Evolutionary conservation across 2,329 filamentous ascomycete species (phyloP), one percentile per base, ranked within the genome.

Genomic region (Dactylonectria estremocensis): DNA sequence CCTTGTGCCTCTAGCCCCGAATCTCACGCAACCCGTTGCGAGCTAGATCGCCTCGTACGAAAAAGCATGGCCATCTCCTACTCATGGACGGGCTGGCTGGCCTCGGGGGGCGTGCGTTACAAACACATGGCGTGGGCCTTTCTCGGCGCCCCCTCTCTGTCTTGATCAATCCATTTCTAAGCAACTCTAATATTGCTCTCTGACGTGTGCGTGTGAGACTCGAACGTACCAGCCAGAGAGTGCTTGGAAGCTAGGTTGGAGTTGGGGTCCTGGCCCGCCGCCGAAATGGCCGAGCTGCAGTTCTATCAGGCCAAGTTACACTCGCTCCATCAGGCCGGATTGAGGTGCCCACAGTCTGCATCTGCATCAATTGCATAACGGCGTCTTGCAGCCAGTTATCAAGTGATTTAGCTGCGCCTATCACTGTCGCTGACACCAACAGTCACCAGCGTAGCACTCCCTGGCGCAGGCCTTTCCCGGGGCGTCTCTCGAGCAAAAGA

Each of bases 401-500:
- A 8, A n/a, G 46, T 18, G 16, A 16, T 49, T 48, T 48, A 24
- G 45, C 20, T 48, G 5, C 24, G 24, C 48, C 48, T 52, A 24
- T 52, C 49, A 20, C 49, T 18, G 24, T 18, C 24, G 48, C 7
- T 6, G 33, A 52, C 55, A 50, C 50, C 59, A 22, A 33, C 56
- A 14, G 16, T 45, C 20, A 22, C 53, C 11, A 35, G 20, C 20
- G 11, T 40, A 14, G 40, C 16, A n/a, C 16, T n/a, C 40, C 40
- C 16, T 56, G 53, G 53, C 43, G 53, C 53, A 56, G 24, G 35
- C 20, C 57, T 31, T 46, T 50, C 56, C 46, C 45, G 13, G 11
- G 33, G 35, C 11, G 31, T n/a, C 14, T 43, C 14, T 7, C 40
- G 16, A 43, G 16, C 40, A 43, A 43, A 40, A 3, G 8, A n/a